Evolutionary conservation across 1,139 yeast genomes (phyloP).

Genomic region (Sugiyamaella japonica): DNA sequence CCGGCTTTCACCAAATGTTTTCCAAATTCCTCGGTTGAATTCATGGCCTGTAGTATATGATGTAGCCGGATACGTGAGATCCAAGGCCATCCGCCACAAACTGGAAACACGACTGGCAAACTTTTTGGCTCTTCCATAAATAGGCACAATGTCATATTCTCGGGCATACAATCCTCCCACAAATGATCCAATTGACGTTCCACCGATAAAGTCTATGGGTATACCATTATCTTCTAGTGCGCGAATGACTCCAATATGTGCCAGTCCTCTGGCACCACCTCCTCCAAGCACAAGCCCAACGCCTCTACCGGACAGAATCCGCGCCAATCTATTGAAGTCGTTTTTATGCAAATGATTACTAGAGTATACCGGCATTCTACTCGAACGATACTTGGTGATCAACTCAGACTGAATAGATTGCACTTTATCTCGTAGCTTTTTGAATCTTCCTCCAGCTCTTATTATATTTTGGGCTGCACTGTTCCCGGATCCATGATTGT

Average conservation of each 20-base stretch:
- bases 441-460: constrained; percentile 27
- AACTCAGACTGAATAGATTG: constrained; percentile 41
- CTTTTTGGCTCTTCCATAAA: constrained; percentile 84
- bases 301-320: constrained; percentile 88
- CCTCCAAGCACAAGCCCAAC: constrained; percentile 95
- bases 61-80: constrained; percentile 88
- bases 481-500: constrained; percentile 2
- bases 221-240: constrained; percentile 93
- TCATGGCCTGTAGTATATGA: constrained; percentile 97
- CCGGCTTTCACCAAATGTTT: constrained; percentile 85
- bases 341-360: constrained; percentile 64
- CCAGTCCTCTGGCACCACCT: constrained; percentile 94
- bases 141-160: constrained; percentile 87
- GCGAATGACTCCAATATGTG: constrained; percentile 88
- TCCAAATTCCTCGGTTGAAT: constrained; percentile 96
- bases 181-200: constrained; percentile 94
- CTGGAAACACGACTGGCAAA: constrained; percentile 83
- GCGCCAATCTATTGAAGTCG: constrained; percentile 85
- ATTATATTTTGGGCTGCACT: constrained; percentile 6
- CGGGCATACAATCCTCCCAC: constrained; percentile 94
- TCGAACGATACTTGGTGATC: constrained; percentile 36
- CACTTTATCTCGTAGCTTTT: constrained; percentile 35
- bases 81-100: constrained; percentile 79
- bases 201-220: constrained; percentile 92
- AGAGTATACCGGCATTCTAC: constrained; percentile 43